These are phyloP conservation scores for Talaromyces wortmannii DNA, from an alignment of 495 filamentous ascomycete species.

Conservation along the genomic window DNA sequence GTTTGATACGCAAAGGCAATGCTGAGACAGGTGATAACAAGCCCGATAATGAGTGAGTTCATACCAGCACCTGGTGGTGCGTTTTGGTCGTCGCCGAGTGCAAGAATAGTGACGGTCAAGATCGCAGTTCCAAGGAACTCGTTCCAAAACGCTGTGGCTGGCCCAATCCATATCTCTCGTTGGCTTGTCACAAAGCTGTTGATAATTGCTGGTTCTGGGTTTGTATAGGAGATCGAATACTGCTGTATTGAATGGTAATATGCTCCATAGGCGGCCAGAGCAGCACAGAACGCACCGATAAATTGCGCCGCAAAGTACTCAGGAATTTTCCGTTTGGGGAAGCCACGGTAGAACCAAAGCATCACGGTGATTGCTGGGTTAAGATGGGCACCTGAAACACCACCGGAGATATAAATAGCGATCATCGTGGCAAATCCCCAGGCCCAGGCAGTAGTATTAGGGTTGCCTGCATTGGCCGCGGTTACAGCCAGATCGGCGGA, in stretches of 20 bases:
- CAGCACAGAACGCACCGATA: conserved; percentile 35
- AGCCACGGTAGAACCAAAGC: conserved; percentile 45
- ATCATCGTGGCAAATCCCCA: conserved; percentile 54
- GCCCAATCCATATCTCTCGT: conserved; percentile 34
- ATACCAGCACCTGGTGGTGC: conserved; percentile 48
- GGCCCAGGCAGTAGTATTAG: conserved; percentile 42
- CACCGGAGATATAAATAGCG: conserved; percentile 49
- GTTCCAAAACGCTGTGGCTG: conserved; percentile 41
- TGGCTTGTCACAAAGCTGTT: conserved; percentile 30
- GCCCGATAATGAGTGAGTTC: conserved; percentile 39
- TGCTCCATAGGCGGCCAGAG: conserved; percentile 36
- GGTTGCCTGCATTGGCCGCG: conserved; percentile 30
- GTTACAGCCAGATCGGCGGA: conserved; percentile 42
- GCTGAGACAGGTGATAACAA: conserved; percentile 33
- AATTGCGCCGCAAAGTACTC: conserved; percentile 46
- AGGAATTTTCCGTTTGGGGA: conserved; percentile 35
- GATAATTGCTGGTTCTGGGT: conserved; percentile 26
- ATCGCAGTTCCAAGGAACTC: conserved; percentile 42
- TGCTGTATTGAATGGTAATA: conserved; percentile 40
- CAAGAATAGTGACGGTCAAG: conserved; percentile 39
- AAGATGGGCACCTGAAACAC: conserved; percentile 48
- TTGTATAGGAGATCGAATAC: conserved; percentile 21
- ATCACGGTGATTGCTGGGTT: conserved; percentile 44
- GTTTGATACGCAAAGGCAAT: conserved; percentile 41
- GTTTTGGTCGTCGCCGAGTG: conserved; percentile 49